Evolutionary conservation across 2,329 filamentous ascomycete species (phyloP), one percentile per base, ranked within the genome.

Genomic region (Penicillium psychrosexuale): DNA sequence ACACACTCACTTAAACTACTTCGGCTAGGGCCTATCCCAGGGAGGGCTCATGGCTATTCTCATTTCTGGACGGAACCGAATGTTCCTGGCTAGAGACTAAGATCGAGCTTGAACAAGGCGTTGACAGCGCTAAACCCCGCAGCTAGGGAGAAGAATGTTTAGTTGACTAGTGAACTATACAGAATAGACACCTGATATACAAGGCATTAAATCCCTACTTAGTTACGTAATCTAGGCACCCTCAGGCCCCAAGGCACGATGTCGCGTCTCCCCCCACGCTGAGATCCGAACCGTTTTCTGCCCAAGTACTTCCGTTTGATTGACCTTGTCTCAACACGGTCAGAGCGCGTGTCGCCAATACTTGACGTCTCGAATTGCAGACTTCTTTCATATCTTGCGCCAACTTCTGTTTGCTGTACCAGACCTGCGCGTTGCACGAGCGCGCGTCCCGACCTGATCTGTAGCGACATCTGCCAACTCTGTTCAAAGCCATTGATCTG

Each of bases 371-470:
- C n/a, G 11, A 45, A 28, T 39, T 45, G 22, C 22, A 48, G 8
- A 30, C 28, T 11, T 5, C 9, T 12, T 28, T 39, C 15, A 19
- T n/a, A 39, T 5, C 8, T 28, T 27, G 31, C 28, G n/a, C 31
- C 40, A 28, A 36, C 39, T 40, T 40, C 39, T 30, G 39, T 53
- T 56, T 56, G 51, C 60, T 61, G 53, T 61, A 53, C 53, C 51
- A 63, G 42, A 27, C 37, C 57, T 44, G 58, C 63, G 63, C 61
- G 61, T 64, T 60, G 40, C 54, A 61, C 58, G 51, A 59, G 60
- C 63, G 63, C 63, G 63, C 63, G 63, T 64, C 55, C 53, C 44
- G 37, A 59, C 55, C 42, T 53, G 39, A 57, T 54, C 54, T 55
- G 38, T 59, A 44, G 46, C 37, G 34, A 51, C 31, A 34, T 28